Evolutionary conservation across 1,284 basidiomycete genomes (phyloP).

Genomic region (Moesziomyces sp.): DNA sequence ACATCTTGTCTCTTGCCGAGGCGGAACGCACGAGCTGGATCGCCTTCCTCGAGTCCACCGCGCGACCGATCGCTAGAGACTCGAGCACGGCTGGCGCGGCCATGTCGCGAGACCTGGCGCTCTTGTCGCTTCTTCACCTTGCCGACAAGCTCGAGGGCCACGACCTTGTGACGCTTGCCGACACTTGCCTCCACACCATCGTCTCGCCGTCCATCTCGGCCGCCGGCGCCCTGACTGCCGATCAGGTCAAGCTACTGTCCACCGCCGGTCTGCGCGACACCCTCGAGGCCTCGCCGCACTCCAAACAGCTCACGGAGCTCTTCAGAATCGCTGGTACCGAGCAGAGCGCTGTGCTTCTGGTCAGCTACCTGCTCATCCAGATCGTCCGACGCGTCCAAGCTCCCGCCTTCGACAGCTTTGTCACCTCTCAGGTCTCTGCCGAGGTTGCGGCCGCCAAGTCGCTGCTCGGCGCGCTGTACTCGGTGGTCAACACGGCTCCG

Average conservation of each 20-base stretch:
- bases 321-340: slow-evolving; percentile 22
- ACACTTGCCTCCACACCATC: slow-evolving; percentile 11
- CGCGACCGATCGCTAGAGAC: slow-evolving; percentile 3
- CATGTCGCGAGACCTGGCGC: slow-evolving; percentile 34
- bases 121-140: slow-evolving; percentile 32
- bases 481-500: slow-evolving; percentile 34
- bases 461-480: slow-evolving; percentile 35
- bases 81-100: slow-evolving; percentile 3
- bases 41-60: slow-evolving; percentile 17
- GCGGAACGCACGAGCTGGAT: slow-evolving; percentile 18
- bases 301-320: slow-evolving; percentile 15
- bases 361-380: slow-evolving; percentile 31
- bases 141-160: slow-evolving; percentile 8
- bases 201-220: slow-evolving; percentile 17
- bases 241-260: slow-evolving; percentile 16
- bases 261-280: slow-evolving; percentile 12
- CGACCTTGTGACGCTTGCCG: slow-evolving; percentile 20
- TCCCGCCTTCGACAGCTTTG: slow-evolving; percentile 29
- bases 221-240: slow-evolving; percentile 13
- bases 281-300: slow-evolving; percentile 22
- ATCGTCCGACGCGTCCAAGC: slow-evolving; percentile 23
- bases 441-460: slow-evolving; percentile 18
- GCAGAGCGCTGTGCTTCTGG: slow-evolving; percentile 23
- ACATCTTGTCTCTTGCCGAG: slow-evolving; percentile 6
- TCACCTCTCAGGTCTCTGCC: slow-evolving; percentile 26